Evolutionary conservation across 2,329 filamentous ascomycete species (phyloP), one percentile per base, ranked within the genome.

Genomic region (Clonostachys sp.): DNA sequence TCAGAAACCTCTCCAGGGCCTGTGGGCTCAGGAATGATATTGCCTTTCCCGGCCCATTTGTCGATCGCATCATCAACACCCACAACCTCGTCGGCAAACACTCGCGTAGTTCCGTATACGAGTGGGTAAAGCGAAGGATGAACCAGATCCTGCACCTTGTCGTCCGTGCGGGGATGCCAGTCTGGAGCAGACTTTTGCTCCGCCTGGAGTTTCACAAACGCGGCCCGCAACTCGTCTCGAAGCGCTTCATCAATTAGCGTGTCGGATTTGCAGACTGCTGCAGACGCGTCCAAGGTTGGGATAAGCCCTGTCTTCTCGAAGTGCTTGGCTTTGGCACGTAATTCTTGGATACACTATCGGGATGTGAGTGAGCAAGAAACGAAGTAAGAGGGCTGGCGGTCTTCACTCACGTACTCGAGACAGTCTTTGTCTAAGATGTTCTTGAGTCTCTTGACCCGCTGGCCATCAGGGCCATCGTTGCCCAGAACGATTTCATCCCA

Each of bases 101-200:
- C 42, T 17, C 16, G 47, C 3, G 50, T 46, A 2, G 18, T 12
- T 46, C 52, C 48, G 8, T 41, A 54, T 9, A 54, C 44, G 13
- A 54, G 48, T 1, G 51, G 52, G 17, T 53, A 51, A 47, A 54
- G 49, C 0, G 76, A 80, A 4, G 79, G 77, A 52, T 84, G 72
- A 6, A 85, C 66, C 1, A 82, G 61, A 53, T 84, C 71, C 1
- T 77, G 70, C 3, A 84, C 75, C 50, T 67, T 71, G 1, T 65
- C 57, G 34, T 77, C 60, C 0, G 73, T 77, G 4, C 69, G 62
- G 0, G 80, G 80, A 60, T 84, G 76, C 69, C 73, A 83, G 55
- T 82, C 81, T 30, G 35, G 57, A 2, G 47, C 16, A 0, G 48
- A 45, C 13, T 45, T 44, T 10, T 59, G 57, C 1, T 55, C 57